Evolutionary conservation across 768 basidiomycete species (phyloP).

Genomic region (Calvatia gigantea): DNA sequence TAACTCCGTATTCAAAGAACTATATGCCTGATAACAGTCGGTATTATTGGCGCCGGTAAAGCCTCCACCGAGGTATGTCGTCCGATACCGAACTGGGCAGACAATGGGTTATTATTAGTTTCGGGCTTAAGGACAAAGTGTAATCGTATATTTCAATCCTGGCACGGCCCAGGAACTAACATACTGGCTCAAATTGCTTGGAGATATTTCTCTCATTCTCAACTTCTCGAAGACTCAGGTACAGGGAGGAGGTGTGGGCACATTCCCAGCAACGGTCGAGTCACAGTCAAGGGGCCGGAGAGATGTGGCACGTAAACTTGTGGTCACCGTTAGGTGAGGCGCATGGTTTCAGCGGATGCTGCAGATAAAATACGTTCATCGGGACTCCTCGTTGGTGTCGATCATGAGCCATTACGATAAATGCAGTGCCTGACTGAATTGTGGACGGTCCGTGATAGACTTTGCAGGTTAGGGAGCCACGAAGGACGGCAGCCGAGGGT

Average conservation of each 20-base stretch:
- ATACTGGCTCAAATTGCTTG: neutral
- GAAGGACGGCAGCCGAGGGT: no score
- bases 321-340: no score
- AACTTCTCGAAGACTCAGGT: neutral
- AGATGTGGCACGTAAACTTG: no score
- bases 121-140: neutral
- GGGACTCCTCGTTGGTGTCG: no score
- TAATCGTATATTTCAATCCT: neutral
- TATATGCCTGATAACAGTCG: no score
- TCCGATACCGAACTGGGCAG: neutral
- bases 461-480: no score
- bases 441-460: no score
- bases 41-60: neutral
- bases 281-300: neutral
- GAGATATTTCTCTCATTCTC: neutral
- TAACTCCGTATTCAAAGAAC: no score
- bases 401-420: no score
- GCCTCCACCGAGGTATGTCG: neutral
- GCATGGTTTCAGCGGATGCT: no score
- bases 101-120: conserved; percentile 2
- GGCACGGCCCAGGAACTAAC: neutral
- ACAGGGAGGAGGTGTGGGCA: neutral
- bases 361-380: no score
- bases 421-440: no score
- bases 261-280: neutral